Conservation (phyloP, 2,329 filamentous ascomycete genomes). For the Xylaria sp. region DNA sequence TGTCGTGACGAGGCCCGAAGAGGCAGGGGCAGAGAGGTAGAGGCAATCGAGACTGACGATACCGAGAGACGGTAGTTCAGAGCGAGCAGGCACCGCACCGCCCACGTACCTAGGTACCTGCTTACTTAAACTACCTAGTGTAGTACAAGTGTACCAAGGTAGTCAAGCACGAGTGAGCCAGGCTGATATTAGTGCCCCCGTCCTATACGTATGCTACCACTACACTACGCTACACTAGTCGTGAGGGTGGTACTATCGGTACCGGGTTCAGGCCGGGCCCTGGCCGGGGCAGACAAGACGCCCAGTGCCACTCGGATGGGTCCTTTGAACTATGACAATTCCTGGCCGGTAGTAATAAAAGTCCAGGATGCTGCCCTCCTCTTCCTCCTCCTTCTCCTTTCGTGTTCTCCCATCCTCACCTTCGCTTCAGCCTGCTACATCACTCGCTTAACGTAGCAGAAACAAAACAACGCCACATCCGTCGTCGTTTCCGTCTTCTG, state of each 20-base stretch:
- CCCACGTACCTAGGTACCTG: too few species aligned
- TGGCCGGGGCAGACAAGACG: too few species aligned
- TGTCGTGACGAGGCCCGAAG: too few species aligned
- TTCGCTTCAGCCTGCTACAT: slow-evolving; percentile 25
- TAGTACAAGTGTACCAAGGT: too few species aligned
- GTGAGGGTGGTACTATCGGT: too few species aligned
- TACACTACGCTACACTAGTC: too few species aligned
- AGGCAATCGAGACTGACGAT: not conserved
- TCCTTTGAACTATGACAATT: slow-evolving; percentile 9
- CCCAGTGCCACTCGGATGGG: slow-evolving; percentile 17
- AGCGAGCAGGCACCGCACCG: not conserved
- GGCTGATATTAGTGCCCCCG: too few species aligned
- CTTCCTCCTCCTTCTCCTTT: slow-evolving; percentile 17
- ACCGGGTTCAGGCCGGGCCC: too few species aligned
- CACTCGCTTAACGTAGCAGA: slow-evolving; percentile 31
- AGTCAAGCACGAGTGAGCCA: too few species aligned
- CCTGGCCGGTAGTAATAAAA: slow-evolving; percentile 16
- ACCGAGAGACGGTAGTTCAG: not conserved
- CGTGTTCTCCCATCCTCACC: slow-evolving; percentile 4
- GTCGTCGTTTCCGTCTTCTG: not conserved
- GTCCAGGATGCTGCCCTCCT: slow-evolving; percentile 20
- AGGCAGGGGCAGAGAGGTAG: not conserved
- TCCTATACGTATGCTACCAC: too few species aligned
- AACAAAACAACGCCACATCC: slow-evolving; percentile 11
- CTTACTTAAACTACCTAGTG: too few species aligned